Conservation (phyloP, 306 rosid species). For the Cicer judaicum region DNA sequence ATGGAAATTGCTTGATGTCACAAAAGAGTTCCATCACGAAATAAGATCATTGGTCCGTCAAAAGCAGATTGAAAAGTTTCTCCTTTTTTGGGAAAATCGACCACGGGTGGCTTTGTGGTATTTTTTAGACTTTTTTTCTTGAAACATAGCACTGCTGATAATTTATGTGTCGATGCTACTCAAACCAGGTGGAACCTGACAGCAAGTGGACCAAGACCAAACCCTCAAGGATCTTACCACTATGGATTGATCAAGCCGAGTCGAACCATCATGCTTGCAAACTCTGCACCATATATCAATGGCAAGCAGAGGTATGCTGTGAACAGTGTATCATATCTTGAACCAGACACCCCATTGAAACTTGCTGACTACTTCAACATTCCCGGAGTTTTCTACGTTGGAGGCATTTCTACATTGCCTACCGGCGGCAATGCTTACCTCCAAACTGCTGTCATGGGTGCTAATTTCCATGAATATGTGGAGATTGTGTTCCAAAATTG, state of each 20-base stretch:
- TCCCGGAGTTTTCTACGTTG: conserved; percentile 78
- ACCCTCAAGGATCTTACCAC: conserved; percentile 97
- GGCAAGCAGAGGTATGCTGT: conserved; percentile 96
- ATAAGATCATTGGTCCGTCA: too few species aligned
- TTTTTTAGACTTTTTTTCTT: too few species aligned
- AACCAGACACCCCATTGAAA: conserved; percentile 85
- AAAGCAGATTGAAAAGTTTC: too few species aligned
- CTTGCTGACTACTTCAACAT: conserved; percentile 86
- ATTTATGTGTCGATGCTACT: conserved; percentile 9
- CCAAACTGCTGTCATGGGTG: conserved; percentile 86
- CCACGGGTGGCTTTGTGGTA: too few species aligned
- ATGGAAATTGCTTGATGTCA: too few species aligned
- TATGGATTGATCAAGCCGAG: conserved; percentile 81
- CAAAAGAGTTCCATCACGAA: too few species aligned
- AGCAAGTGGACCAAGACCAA: conserved; percentile 98
- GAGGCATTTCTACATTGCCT: conserved; percentile 74
- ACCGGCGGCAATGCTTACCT: conserved; percentile 68
- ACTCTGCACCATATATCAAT: conserved; percentile 81
- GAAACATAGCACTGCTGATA: too few species aligned
- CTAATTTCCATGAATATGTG: conserved; percentile 76
- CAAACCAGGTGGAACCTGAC: conserved; percentile 77
- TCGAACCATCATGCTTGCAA: conserved; percentile 79
- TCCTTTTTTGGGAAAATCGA: too few species aligned
- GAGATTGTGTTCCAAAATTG: conserved; percentile 97
- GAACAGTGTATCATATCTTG: conserved; percentile 73